Evolutionary conservation across 2,329 filamentous ascomycete genomes (phyloP).

Genomic region (Epicoccum sorghinum): DNA sequence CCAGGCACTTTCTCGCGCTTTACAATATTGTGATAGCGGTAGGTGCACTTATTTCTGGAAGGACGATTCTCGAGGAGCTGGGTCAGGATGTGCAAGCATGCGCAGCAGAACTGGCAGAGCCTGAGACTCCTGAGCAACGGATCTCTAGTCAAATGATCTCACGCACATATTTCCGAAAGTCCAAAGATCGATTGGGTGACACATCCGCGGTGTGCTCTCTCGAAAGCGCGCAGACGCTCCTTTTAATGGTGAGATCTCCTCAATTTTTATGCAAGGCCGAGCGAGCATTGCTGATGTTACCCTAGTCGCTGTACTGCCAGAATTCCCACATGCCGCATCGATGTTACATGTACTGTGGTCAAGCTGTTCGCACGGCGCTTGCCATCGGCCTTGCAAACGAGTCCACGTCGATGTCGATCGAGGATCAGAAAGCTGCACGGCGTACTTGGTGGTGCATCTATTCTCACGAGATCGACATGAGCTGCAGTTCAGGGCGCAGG

Average conservation of each 20-base stretch:
- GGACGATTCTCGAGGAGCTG: neutral
- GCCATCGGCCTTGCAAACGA: neutral
- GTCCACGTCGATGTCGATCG: neutral
- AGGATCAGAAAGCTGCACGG: neutral
- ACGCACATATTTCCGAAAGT: neutral
- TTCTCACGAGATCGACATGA: conserved; percentile 2
- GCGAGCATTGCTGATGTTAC: neutral
- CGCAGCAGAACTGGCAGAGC: neutral
- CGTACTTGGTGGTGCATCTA: conserved; percentile 2
- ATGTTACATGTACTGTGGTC: conserved; percentile 3
- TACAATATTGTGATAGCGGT: conserved; percentile 1
- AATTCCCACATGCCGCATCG: neutral
- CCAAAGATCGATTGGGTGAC: neutral
- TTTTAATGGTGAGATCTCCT: neutral
- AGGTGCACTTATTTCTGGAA: neutral
- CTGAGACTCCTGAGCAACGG: neutral
- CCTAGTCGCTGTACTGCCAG: neutral
- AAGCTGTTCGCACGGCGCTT: neutral
- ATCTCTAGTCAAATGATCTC: neutral
- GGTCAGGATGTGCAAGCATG: neutral
- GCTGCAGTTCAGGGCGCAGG: neutral
- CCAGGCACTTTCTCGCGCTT: neutral
- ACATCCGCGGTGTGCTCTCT: neutral
- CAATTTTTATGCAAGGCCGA: neutral
- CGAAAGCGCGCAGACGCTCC: neutral